These are phyloP conservation scores for Physcomitrellopsis africana DNA, from an alignment of 225 moss, liverwort and hornwort species.

Conservation along the genomic window DNA sequence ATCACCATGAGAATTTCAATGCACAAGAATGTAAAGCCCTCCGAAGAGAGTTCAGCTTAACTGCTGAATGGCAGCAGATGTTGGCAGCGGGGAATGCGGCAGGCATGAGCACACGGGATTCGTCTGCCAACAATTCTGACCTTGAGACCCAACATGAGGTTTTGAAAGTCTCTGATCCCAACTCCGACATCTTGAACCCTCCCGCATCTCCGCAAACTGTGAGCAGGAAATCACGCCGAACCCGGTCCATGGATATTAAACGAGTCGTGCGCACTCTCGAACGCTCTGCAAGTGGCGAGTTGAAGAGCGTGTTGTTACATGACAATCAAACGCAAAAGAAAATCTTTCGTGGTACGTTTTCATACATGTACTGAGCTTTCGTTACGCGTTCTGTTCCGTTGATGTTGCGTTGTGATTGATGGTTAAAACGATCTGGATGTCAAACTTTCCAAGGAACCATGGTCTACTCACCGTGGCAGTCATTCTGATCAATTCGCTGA, in stretches of 20 bases:
- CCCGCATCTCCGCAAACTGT: constrained; percentile 30
- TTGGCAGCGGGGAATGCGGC: constrained; percentile 51
- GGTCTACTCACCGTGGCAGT: not conserved
- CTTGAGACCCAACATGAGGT: constrained; percentile 24
- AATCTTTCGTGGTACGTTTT: constrained; percentile 37
- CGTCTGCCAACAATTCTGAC: constrained; percentile 31
- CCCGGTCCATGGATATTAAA: constrained; percentile 47
- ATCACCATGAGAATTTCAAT: not conserved
- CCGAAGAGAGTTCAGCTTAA: constrained; percentile 52
- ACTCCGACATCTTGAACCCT: not conserved
- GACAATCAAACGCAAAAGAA: constrained; percentile 15
- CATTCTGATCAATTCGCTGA: no score
- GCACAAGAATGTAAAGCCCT: constrained; percentile 40
- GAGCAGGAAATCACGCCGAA: constrained; percentile 18
- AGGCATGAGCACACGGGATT: constrained; percentile 47
- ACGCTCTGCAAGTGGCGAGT: constrained; percentile 18
- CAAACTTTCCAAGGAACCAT: not conserved
- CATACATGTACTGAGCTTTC: not conserved
- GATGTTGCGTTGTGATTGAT: not conserved
- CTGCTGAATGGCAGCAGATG: constrained; percentile 51
- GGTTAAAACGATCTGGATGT: not conserved
- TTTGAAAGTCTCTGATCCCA: constrained; percentile 5
- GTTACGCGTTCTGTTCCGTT: not conserved
- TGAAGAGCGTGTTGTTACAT: constrained; percentile 11
- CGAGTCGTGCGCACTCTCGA: constrained; percentile 13